These are phyloP conservation scores for Aspergillus novofumigatus DNA, from an alignment of 2,329 filamentous ascomycete species.

Conservation along the genomic window DNA sequence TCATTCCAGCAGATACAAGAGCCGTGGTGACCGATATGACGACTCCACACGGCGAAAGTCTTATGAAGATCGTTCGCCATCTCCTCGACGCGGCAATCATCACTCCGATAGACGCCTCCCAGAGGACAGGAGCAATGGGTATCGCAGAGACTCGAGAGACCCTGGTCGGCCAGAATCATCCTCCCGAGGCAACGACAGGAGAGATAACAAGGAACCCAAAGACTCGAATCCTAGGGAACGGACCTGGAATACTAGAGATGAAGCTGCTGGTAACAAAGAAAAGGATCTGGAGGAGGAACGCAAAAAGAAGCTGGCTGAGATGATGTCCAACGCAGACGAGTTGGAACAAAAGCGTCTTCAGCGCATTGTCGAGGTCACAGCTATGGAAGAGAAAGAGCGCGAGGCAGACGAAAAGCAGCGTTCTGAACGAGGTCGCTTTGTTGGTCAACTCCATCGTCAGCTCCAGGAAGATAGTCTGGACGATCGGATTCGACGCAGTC, in stretches of 20 bases:
- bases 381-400: slow-evolving; percentile 59
- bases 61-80: slow-evolving; percentile 19
- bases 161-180: slow-evolving; percentile 13
- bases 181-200: slow-evolving; percentile 17
- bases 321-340: slow-evolving; percentile 67
- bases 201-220: slow-evolving; percentile 19
- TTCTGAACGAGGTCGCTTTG: slow-evolving; percentile 33
- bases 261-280: slow-evolving; percentile 14
- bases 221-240: slow-evolving; percentile 15
- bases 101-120: slow-evolving; percentile 9
- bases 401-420: slow-evolving; percentile 59
- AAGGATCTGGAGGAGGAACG: slow-evolving; percentile 30
- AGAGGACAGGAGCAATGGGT: slow-evolving; percentile 9
- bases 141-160: slow-evolving; percentile 7
- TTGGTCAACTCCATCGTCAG: slow-evolving; percentile 30
- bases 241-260: slow-evolving; percentile 5
- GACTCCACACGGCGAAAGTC: slow-evolving; percentile 18
- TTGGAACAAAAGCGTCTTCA: slow-evolving; percentile 67
- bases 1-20: slow-evolving; percentile 17
- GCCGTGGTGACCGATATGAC: slow-evolving; percentile 22
- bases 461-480: slow-evolving; percentile 33
- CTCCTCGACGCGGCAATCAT: slow-evolving; percentile 15
- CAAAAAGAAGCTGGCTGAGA: slow-evolving; percentile 59
- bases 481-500: slow-evolving; percentile 31
- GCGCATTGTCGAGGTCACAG: slow-evolving; percentile 63